Evolutionary conservation across 78 protist species (phyloP).

Genomic region (Creolimax fragrantissima): DNA sequence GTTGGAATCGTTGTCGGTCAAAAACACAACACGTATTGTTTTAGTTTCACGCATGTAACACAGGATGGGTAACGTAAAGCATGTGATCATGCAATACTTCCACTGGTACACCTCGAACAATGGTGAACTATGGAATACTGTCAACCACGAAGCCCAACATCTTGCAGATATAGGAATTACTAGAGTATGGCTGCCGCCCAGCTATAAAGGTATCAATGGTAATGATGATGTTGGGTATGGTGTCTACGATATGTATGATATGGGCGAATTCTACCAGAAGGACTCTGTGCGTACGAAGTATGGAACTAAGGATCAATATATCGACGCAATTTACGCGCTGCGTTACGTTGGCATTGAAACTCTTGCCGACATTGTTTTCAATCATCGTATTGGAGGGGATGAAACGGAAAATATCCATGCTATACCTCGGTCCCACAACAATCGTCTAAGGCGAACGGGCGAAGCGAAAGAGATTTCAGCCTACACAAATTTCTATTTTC

Average conservation of each 20-base stretch:
- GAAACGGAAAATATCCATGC: background rate
- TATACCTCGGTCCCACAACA: background rate
- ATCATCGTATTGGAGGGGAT: slow-evolving; percentile 20
- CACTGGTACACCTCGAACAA: background rate
- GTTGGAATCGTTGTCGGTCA: too few relatives aligned
- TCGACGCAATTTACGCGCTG: slow-evolving; percentile 5
- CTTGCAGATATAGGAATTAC: background rate
- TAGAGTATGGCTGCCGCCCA: background rate
- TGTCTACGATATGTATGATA: slow-evolving; percentile 17
- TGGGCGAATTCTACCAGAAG: slow-evolving; percentile 31
- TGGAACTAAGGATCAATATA: slow-evolving; percentile 7
- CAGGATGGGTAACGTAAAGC: background rate
- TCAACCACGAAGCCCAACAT: background rate
- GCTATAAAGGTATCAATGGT: background rate
- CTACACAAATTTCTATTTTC: slow-evolving; percentile 1
- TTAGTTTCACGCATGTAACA: too few relatives aligned
- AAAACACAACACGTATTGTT: too few relatives aligned
- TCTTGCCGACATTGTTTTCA: slow-evolving; percentile 20
- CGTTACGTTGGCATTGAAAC: background rate
- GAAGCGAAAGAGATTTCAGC: slow-evolving; percentile 16
- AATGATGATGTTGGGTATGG: background rate
- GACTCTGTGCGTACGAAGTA: slow-evolving; percentile 19
- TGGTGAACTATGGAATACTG: background rate
- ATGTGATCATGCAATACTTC: background rate
- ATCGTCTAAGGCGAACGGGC: background rate